Evolutionary conservation across 1,284 basidiomycete genomes (phyloP).

Genomic region (Marasmius fiardii): DNA sequence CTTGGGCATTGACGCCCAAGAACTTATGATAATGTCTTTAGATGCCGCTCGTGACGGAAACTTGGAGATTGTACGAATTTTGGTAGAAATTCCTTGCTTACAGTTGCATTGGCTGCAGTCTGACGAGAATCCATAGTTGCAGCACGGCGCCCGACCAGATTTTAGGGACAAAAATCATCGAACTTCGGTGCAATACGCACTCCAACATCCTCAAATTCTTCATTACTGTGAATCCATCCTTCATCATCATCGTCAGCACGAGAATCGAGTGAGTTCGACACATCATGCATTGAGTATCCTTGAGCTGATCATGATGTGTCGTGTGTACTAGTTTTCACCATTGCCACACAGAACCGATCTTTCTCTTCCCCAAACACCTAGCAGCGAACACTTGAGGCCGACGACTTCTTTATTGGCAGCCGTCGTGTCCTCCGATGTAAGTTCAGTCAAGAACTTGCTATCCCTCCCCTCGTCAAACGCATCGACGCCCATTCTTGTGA

Average conservation of each 20-base stretch:
- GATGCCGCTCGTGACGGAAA: constrained; percentile 73
- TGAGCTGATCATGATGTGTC: too few species aligned
- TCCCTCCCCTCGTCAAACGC: constrained; percentile 37
- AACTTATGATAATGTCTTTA: constrained; percentile 22
- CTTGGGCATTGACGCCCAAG: background rate
- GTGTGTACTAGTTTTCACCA: constrained; percentile 23
- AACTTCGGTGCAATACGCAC: constrained; percentile 64
- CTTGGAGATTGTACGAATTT: constrained; percentile 53
- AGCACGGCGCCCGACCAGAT: constrained; percentile 67
- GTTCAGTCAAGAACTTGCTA: constrained; percentile 50
- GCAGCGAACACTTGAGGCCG: constrained; percentile 32
- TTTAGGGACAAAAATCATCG: constrained; percentile 65
- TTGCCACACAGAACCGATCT: background rate
- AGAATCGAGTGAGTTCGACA: constrained; percentile 44
- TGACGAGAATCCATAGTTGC: constrained; percentile 38
- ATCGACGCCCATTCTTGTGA: constrained; percentile 47
- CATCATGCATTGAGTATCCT: too few species aligned
- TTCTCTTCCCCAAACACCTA: constrained; percentile 30
- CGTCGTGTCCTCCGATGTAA: constrained; percentile 43
- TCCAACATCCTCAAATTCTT: constrained; percentile 55
- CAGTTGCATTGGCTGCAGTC: background rate
- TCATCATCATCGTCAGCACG: constrained; percentile 53
- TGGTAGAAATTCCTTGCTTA: constrained; percentile 42
- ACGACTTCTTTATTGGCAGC: constrained; percentile 52
- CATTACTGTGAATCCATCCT: constrained; percentile 68